Evolutionary conservation across 225 moss, liverwort and hornwort genomes (phyloP), one percentile per base, ranked within the genome.

Genomic region (Bryoerythrophyllum caledonicum): DNA sequence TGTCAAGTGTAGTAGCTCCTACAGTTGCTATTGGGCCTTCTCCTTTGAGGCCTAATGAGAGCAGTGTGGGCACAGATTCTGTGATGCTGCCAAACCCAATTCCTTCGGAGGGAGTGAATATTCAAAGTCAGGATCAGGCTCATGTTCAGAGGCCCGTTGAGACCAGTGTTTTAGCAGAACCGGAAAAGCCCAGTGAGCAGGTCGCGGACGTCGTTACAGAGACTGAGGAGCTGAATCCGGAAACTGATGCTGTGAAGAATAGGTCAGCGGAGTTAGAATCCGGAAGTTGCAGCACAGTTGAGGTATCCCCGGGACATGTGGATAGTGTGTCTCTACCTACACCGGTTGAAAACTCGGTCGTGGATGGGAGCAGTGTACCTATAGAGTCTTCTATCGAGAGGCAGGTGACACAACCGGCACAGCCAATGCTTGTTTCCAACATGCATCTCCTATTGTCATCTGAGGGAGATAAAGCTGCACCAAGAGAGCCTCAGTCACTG

Each of bases 381-480:
- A 77, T 55, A 72, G 87, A 81, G 53, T 63, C 78, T 65, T 68
- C 86, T 25, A 27, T 69, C 55, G 85, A 80, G 68, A 88, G 79
- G 44, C 91, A 89, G 62, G 74, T 76, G 19, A 75, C 74, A 17
- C 69, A 82, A 65, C 73, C 87, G 67, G 86, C 74, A n/a, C 69
- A 80, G 55, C 73, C 87, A 62, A 86, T 80, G 16, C 69, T 77
- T 70, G 85, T 87, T 23, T 81, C 93, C 35, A 85, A 58, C 44
- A 80, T 83, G 63, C 84, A 90, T 78, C 82, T 82, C 56, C 78
- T 68, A 15, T 71, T 81, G 21, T 62, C 85, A 73, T 81, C 82
- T 43, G 93, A 91, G 81, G 94, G 84, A 82, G 85, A 86, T 65
- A 90, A 82, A 76, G 82, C 75, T 76, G 69, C 85, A 26, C 81